These are phyloP conservation scores for Volutella citrinella DNA, from an alignment of 2,329 filamentous ascomycete species.

Conservation along the genomic window DNA sequence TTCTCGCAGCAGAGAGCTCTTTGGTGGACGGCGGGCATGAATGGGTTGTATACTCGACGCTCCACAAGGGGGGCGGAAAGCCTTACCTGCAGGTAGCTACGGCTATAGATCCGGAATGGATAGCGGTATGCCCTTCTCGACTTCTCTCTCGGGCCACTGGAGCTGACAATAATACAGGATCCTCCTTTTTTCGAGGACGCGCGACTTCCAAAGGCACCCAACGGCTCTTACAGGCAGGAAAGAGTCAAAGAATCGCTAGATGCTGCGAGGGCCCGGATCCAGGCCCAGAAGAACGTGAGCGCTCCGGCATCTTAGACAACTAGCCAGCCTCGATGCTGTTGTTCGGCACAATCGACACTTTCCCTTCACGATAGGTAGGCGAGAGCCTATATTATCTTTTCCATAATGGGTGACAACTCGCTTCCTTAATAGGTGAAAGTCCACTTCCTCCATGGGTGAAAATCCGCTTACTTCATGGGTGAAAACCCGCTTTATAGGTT, in stretches of 20 bases:
- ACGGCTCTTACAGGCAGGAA: conserved; percentile 1
- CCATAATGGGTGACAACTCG: too few species aligned
- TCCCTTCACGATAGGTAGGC: too few species aligned
- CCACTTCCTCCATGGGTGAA: too few species aligned
- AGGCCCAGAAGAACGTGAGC: background rate
- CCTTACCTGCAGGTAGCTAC: conserved; percentile 6
- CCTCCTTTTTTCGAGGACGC: background rate
- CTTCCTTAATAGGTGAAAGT: too few species aligned
- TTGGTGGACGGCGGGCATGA: background rate
- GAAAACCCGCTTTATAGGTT: too few species aligned
- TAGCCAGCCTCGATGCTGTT: too few species aligned
- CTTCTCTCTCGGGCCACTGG: background rate
- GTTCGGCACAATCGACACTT: too few species aligned
- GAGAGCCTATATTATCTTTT: too few species aligned
- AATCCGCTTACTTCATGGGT: too few species aligned
- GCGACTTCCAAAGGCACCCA: background rate
- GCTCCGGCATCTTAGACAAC: background rate
- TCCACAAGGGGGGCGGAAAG: background rate
- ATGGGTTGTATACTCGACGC: conserved; percentile 6
- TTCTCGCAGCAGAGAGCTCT: conserved; percentile 3
- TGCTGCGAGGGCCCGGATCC: conserved; percentile 3
- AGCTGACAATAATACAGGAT: conserved; percentile 1
- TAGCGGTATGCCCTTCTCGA: conserved; percentile 1
- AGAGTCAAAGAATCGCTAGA: conserved; percentile 6
- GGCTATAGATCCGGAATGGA: conserved; percentile 5